Conservation (phyloP, 2,329 filamentous ascomycete genomes). For the Pseudogymnoascus sp. region DNA sequence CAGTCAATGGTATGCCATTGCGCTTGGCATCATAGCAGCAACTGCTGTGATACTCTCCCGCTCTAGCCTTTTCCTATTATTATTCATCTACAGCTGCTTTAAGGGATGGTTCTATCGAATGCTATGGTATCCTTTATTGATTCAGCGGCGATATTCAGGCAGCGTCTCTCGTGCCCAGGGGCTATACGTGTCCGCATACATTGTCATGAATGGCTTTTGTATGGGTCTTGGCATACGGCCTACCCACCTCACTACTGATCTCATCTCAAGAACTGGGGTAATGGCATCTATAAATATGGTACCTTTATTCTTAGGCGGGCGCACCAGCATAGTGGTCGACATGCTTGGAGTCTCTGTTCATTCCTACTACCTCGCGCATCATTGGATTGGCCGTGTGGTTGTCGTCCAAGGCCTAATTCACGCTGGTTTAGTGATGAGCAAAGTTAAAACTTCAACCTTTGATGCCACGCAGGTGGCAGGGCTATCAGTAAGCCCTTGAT, state of each 20-base stretch:
- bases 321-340: conserved; percentile 13
- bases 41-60: background rate
- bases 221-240: conserved; percentile 9
- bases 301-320: conserved; percentile 16
- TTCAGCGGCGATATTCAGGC: background rate
- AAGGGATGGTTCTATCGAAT: background rate
- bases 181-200: conserved; percentile 2
- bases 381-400: conserved; percentile 16
- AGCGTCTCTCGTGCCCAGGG: background rate
- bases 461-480: background rate
- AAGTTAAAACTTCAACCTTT: background rate
- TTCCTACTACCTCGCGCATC: conserved; percentile 15
- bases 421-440: conserved; percentile 8
- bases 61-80: background rate
- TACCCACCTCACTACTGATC: conserved; percentile 5
- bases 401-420: conserved; percentile 15
- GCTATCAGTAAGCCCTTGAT: background rate
- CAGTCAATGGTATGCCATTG: conserved; percentile 10
- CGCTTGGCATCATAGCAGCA: background rate
- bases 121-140: background rate
- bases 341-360: conserved; percentile 14
- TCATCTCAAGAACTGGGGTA: conserved; percentile 12
- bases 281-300: conserved; percentile 17
- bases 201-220: conserved; percentile 13
- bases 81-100: background rate